These are phyloP conservation scores for Davidsoniella eucalypti DNA, from an alignment of 2,329 filamentous ascomycete genomes.

Conservation along the genomic window DNA sequence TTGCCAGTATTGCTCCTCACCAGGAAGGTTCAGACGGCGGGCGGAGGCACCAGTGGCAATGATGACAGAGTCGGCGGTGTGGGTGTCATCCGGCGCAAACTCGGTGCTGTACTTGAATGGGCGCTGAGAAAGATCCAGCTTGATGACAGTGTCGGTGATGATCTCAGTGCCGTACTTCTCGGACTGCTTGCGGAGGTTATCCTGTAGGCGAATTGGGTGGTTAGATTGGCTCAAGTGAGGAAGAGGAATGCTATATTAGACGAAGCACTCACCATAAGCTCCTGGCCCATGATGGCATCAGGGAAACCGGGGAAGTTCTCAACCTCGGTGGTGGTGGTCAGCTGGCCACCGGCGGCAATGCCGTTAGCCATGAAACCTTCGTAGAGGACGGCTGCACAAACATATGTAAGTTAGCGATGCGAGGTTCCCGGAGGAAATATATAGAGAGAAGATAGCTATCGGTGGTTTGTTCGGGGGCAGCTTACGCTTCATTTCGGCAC, in stretches of 20 bases:
- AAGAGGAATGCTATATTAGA: background rate
- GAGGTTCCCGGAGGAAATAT: background rate
- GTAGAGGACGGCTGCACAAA: constrained; percentile 58
- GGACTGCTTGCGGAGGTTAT: constrained; percentile 84
- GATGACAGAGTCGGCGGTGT: constrained; percentile 85
- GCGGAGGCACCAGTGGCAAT: constrained; percentile 92
- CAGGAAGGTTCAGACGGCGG: constrained; percentile 61
- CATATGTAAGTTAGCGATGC: background rate
- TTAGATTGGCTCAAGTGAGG: background rate
- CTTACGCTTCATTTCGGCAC: constrained; percentile 77
- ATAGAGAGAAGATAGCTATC: background rate
- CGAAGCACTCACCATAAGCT: constrained; percentile 53
- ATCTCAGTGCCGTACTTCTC: constrained; percentile 85
- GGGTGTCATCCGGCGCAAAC: constrained; percentile 63
- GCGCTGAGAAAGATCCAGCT: constrained; percentile 64
- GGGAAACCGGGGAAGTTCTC: constrained; percentile 98
- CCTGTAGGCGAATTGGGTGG: constrained; percentile 27
- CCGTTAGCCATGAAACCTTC: constrained; percentile 97
- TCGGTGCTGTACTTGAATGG: constrained; percentile 94
- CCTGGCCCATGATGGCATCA: constrained; percentile 67
- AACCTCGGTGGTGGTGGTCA: constrained; percentile 95
- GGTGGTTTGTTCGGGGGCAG: constrained; percentile 10
- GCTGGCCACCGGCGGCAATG: constrained; percentile 86
- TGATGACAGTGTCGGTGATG: constrained; percentile 79
- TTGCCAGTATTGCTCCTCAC: constrained; percentile 95